These are phyloP conservation scores for Thielaviopsis ethacetica DNA, from an alignment of 2,329 filamentous ascomycete species.

Conservation along the genomic window DNA sequence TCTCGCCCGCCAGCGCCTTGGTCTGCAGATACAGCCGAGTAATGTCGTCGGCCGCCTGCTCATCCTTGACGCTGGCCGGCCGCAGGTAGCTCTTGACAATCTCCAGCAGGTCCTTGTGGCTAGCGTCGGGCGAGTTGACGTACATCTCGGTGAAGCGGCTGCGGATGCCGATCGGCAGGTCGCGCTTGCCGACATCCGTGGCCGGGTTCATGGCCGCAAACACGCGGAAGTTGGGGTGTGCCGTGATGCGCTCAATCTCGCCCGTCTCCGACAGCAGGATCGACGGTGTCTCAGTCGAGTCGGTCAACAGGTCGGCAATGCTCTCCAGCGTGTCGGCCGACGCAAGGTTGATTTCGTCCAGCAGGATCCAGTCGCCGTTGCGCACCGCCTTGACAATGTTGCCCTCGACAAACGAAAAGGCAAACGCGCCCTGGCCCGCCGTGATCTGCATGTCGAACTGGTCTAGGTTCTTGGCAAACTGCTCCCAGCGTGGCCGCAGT, in stretches of 20 bases:
- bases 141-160: conserved; percentile 94
- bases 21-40: conserved; percentile 78
- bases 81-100: conserved; percentile 83
- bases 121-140: conserved; percentile 75
- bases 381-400: conserved; percentile 91
- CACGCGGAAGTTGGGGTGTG: conserved; percentile 84
- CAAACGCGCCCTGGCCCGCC: conserved; percentile 47
- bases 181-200: conserved; percentile 91
- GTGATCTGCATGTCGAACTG: conserved; percentile 64
- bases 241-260: conserved; percentile 75
- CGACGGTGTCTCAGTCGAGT: conserved; percentile 55
- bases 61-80: conserved; percentile 51
- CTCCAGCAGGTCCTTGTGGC: conserved; percentile 69
- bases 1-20: conserved; percentile 64
- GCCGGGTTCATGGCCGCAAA: conserved; percentile 99
- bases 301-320: conserved; percentile 73
- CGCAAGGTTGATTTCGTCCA: conserved; percentile 95
- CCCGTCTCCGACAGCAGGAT: conserved; percentile 86
- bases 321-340: conserved; percentile 90
- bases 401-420: conserved; percentile 91
- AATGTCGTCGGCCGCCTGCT: conserved; percentile 62
- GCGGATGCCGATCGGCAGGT: conserved; percentile 73
- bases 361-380: conserved; percentile 90
- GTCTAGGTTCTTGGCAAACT: conserved; percentile 56
- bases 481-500: conserved; percentile 56